Base-by-base conservation (phyloP, 2,329 filamentous ascomycete species). In the Pseudodiploospora longispora region DNA sequence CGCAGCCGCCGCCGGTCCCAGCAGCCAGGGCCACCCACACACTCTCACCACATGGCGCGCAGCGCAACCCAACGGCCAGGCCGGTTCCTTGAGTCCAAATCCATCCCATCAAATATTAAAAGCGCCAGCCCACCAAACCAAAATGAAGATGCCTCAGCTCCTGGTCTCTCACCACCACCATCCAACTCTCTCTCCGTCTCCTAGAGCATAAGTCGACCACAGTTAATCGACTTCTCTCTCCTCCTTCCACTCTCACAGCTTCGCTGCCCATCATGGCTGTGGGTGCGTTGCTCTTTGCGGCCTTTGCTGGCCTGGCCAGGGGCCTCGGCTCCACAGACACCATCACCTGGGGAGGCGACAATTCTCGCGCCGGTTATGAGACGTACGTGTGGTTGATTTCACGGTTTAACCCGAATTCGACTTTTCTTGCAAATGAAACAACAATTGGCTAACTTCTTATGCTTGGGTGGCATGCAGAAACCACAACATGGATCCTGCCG, bases 401-500 rank as follows among this genome's bases (percentile, higher is more conserved):
- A 9, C 32, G 12, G 32, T 34, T 34, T 34, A 9, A 34, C 32
- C 8, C 9, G 2, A 9, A 12, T 34, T 34, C 32, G 9, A 34
- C 8, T 12, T 19, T 2, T 19, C 19, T 3, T 19, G 2, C 10
- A 10, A 27, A 34, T 10, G n/a, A n/a, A n/a, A n/a, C n/a, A n/a
- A n/a, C 12, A 31, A 27, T 28, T 19, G 9, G 32, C 36, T 47
- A 42, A 47, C 39, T 5, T 40, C 10, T 8, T 8, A n/a, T 27
- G 28, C n/a, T n/a, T 36, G 19, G 19, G 19, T 19, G 19, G 19
- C 19, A 19, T 19, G 19, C 19, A 65, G 63, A 19, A 81, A 78
- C 54, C 78, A 82, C 55, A 82, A 82, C 59, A 75, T 82, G 71
- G 76, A 82, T 53, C 78, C 78, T 1, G 66, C 71, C 10, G 62